Evolutionary conservation across 2,329 filamentous ascomycete genomes (phyloP).

Genomic region (Epichloe sibirici): DNA sequence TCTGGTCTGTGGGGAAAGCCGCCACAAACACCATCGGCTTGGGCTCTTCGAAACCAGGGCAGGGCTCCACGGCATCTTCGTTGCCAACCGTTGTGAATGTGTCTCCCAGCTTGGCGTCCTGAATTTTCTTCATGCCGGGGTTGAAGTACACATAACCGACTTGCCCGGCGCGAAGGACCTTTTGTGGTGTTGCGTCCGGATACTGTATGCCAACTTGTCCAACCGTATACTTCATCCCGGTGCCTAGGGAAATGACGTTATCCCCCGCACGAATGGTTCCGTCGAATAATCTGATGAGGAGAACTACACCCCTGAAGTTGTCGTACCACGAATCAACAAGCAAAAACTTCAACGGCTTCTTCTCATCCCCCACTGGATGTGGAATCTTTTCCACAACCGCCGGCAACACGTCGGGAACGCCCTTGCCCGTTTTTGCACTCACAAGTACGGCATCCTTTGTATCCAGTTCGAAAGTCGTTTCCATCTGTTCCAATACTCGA

Average conservation of each 20-base stretch:
- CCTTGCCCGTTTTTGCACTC: slow-evolving; percentile 87
- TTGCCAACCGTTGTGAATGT: slow-evolving; percentile 77
- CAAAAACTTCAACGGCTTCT: slow-evolving; percentile 66
- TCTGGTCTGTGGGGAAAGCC: slow-evolving; percentile 85
- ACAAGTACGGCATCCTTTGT: slow-evolving; percentile 57
- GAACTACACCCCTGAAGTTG: slow-evolving; percentile 83
- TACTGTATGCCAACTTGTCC: slow-evolving; percentile 97
- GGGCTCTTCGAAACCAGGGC: slow-evolving; percentile 90
- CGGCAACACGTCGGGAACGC: slow-evolving; percentile 73
- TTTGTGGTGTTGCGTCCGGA: slow-evolving; percentile 73
- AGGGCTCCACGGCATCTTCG: slow-evolving; percentile 64
- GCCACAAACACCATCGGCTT: slow-evolving; percentile 99
- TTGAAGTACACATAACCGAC: slow-evolving; percentile 97
- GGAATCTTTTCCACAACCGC: slow-evolving; percentile 78
- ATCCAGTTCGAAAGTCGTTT: slow-evolving; percentile 77
- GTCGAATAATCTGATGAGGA: slow-evolving; percentile 85
- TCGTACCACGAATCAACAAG: slow-evolving; percentile 98
- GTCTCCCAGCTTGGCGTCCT: slow-evolving; percentile 92
- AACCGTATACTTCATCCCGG: slow-evolving; percentile 78
- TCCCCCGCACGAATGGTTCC: slow-evolving; percentile 75
- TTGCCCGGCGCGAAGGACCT: slow-evolving; percentile 73
- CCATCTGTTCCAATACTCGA: slow-evolving; percentile 75
- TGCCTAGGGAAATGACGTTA: slow-evolving; percentile 76
- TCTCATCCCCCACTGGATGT: slow-evolving; percentile 59
- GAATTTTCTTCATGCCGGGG: slow-evolving; percentile 92